Conservation (phyloP, 208 protist genomes). For the Acanthamoeba castellanii region DNA sequence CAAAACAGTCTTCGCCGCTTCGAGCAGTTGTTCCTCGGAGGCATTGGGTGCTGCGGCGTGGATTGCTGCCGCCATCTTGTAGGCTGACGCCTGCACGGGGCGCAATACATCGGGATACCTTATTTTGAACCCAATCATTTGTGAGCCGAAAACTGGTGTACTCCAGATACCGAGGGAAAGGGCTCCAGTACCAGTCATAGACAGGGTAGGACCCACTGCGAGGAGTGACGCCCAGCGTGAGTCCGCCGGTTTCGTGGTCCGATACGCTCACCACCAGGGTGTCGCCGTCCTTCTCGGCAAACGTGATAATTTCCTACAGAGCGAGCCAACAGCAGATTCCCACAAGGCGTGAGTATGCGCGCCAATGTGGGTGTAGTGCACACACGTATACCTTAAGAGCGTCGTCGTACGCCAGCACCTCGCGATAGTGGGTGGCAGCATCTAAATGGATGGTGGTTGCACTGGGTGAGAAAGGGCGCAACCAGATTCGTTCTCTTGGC, state of each 20-base stretch:
- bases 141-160: neutral
- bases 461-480: neutral
- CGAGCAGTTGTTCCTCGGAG: neutral
- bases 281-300: conserved; percentile 73
- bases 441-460: neutral
- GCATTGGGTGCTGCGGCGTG: neutral
- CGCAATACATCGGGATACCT: conserved; percentile 46
- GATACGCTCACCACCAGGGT: conserved; percentile 81
- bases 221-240: conserved; percentile 53
- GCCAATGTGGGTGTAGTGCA: neutral
- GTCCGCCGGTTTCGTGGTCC: conserved; percentile 86
- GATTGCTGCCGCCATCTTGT: conserved; percentile 35
- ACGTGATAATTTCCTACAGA: conserved; percentile 43
- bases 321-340: neutral
- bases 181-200: conserved; percentile 69
- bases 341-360: neutral
- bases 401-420: conserved; percentile 79
- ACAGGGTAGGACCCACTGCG: conserved; percentile 28
- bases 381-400: conserved; percentile 57
- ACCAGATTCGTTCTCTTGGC: neutral
- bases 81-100: neutral
- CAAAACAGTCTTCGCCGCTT: neutral
- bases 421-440: conserved; percentile 72
- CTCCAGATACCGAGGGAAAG: neutral
- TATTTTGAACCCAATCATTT: neutral